Evolutionary conservation across 2,329 filamentous ascomycete genomes (phyloP).

Genomic region (Ascochyta fabae): DNA sequence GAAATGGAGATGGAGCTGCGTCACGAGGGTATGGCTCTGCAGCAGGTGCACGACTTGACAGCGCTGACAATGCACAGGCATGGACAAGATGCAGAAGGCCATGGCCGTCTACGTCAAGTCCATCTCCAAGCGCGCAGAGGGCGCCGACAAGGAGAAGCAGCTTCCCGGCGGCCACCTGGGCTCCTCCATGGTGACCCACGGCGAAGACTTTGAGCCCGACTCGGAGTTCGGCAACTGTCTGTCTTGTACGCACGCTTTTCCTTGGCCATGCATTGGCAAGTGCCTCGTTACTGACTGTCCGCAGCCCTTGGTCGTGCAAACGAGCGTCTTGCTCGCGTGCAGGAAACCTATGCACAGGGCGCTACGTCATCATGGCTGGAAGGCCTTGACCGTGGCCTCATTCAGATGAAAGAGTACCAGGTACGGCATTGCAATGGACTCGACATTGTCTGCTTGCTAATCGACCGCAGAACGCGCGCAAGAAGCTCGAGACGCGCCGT

Average conservation of each 20-base stretch:
- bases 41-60: neutral
- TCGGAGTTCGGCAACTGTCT: slow-evolving; percentile 92
- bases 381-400: slow-evolving; percentile 84
- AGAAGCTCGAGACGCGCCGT: slow-evolving; percentile 90
- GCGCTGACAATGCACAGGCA: slow-evolving; percentile 63
- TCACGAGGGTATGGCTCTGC: slow-evolving; percentile 72
- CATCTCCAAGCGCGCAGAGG: slow-evolving; percentile 81
- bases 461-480: slow-evolving; percentile 70
- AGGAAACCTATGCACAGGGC: slow-evolving; percentile 80
- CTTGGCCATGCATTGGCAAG: neutral
- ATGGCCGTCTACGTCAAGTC: slow-evolving; percentile 89
- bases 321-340: slow-evolving; percentile 82
- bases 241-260: slow-evolving; percentile 60
- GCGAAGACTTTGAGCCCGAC: slow-evolving; percentile 89
- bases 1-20: slow-evolving; percentile 90
- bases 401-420: slow-evolving; percentile 98
- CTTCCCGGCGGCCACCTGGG: slow-evolving; percentile 81
- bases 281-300: slow-evolving; percentile 23
- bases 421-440: slow-evolving; percentile 55
- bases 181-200: slow-evolving; percentile 83
- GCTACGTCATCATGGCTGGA: slow-evolving; percentile 87
- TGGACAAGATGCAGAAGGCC: slow-evolving; percentile 86
- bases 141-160: slow-evolving; percentile 86
- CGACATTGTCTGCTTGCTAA: slow-evolving; percentile 17
- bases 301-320: slow-evolving; percentile 81